Conservation (phyloP, 495 filamentous ascomycete genomes). For the Trichocladium antarcticum region DNA sequence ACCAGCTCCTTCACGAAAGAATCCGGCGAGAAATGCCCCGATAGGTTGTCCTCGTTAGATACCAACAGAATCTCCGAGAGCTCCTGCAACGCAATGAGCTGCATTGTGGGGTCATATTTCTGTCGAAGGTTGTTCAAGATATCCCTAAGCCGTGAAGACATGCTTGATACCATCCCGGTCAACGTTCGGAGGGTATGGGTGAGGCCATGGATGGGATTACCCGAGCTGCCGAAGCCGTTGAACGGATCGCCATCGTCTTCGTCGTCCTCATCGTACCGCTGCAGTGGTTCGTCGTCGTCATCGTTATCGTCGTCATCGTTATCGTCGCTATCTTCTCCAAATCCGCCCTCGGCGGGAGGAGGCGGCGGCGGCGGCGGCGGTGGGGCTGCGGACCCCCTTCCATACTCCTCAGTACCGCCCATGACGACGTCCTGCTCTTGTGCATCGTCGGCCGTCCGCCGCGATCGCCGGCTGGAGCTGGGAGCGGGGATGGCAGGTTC, state of each 20-base stretch:
- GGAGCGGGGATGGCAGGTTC: constrained; percentile 20
- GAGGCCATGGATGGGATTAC: constrained; percentile 51
- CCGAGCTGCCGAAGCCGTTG: constrained; percentile 54
- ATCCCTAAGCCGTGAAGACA: constrained; percentile 67
- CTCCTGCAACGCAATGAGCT: constrained; percentile 86
- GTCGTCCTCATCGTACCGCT: constrained; percentile 32
- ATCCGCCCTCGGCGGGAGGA: constrained; percentile 37
- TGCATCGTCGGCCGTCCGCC: constrained; percentile 43
- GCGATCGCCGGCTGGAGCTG: constrained; percentile 39
- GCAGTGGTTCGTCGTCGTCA: constrained; percentile 43
- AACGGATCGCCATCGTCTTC: constrained; percentile 71
- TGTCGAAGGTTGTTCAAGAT: constrained; percentile 73
- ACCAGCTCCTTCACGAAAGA: constrained; percentile 93
- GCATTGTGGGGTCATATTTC: constrained; percentile 79
- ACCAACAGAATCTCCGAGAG: constrained; percentile 87
- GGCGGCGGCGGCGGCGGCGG: constrained; percentile 34
- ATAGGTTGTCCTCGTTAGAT: constrained; percentile 92
- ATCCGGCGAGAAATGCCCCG: constrained; percentile 91
- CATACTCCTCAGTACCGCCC: constrained; percentile 51
- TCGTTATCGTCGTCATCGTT: constrained; percentile 40
- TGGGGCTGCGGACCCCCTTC: constrained; percentile 39
- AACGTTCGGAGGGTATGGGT: constrained; percentile 75
- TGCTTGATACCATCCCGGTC: constrained; percentile 81
- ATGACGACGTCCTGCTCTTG: constrained; percentile 42
- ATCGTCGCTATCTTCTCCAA: constrained; percentile 41